phyloP scores from a whole-genome alignment of 371 early-diverging fungal genomes.

The Circinella minor region DNA sequence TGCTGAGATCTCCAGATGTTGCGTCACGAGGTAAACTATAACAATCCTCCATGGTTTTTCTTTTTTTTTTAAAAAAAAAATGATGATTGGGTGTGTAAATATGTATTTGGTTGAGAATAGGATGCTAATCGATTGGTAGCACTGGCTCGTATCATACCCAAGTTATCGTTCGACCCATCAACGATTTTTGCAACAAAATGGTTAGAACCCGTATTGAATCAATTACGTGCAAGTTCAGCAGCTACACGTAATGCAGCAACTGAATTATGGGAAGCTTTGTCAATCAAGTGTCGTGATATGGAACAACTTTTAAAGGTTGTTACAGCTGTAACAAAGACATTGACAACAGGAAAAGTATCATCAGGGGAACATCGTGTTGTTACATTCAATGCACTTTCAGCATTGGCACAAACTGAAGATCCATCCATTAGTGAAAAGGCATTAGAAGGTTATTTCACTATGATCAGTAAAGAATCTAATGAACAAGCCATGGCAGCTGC shows the following conservation, averaged over 20 bases:
- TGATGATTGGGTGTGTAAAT: too few species aligned
- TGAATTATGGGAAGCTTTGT: conserved; percentile 62
- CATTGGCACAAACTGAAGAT: conserved; percentile 52
- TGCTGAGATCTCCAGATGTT: conserved; percentile 89
- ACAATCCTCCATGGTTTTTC: too few species aligned
- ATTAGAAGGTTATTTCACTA: conserved; percentile 63
- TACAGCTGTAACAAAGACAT: conserved; percentile 59
- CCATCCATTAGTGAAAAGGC: conserved; percentile 66
- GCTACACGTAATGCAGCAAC: conserved; percentile 59
- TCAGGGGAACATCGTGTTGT: conserved; percentile 71
- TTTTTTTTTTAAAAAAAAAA: too few species aligned
- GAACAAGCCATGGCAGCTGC: conserved; percentile 72
- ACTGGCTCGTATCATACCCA: conserved; percentile 48
- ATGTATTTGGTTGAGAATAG: too few species aligned
- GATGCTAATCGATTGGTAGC: conserved; percentile 36
- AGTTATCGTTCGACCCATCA: conserved; percentile 68
- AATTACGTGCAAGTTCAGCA: conserved; percentile 73
- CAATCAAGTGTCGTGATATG: conserved; percentile 50
- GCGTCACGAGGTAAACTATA: conserved; percentile 62
- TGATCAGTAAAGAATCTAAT: conserved; percentile 79
- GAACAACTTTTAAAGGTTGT: conserved; percentile 61
- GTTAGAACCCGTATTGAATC: conserved; percentile 67
- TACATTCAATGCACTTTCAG: conserved; percentile 60
- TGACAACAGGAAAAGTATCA: conserved; percentile 61
- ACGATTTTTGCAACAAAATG: conserved; percentile 66